Percentiles rank a stretch among this genome's conserved stretches.
These are phyloP conservation scores for Gaeumannomyces tritici DNA, from an alignment of 2,329 filamentous ascomycete genomes.

Conservation along the genomic window DNA sequence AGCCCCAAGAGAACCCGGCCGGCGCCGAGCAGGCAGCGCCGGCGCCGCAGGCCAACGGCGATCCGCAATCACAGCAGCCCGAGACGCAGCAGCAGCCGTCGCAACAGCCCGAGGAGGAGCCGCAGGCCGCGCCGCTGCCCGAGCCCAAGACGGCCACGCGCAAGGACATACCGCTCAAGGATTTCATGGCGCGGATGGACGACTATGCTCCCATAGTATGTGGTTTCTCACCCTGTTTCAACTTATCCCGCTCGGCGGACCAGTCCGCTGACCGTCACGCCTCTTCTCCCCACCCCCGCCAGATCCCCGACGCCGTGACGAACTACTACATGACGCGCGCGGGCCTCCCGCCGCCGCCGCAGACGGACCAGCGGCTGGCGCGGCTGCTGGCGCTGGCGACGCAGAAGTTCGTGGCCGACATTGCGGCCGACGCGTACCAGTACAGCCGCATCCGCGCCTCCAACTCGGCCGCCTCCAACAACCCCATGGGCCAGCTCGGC, in stretches of 20 bases:
- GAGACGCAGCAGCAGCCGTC: conserved; percentile 1
- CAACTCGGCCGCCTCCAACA: conserved; percentile 76
- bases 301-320: conserved; percentile 97
- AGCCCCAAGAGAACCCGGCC: conserved; percentile 10
- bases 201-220: conserved; percentile 94
- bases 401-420: conserved; percentile 96
- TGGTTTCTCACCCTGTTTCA: conserved; percentile 7
- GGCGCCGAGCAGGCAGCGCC: conserved; percentile 8
- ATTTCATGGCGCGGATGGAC: conserved; percentile 94
- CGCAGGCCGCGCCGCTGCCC: conserved; percentile 14
- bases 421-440: conserved; percentile 95
- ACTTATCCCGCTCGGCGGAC: too few relatives aligned
- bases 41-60: conserved; percentile 9
- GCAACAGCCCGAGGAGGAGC: conserved; percentile 4
- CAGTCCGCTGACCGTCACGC: background rate
- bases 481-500: conserved; percentile 80
- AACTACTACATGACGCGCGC: conserved; percentile 97
- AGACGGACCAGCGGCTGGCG: conserved; percentile 82
- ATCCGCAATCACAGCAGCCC: conserved; percentile 4
- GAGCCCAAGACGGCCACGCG: conserved; percentile 64
- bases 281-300: conserved; percentile 1
- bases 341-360: conserved; percentile 83
- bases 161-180: conserved; percentile 85
- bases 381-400: conserved; percentile 94
- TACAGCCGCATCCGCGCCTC: conserved; percentile 94